phyloP scores from a whole-genome alignment of 208 protist genomes.

The Leishmania guyanensis region DNA sequence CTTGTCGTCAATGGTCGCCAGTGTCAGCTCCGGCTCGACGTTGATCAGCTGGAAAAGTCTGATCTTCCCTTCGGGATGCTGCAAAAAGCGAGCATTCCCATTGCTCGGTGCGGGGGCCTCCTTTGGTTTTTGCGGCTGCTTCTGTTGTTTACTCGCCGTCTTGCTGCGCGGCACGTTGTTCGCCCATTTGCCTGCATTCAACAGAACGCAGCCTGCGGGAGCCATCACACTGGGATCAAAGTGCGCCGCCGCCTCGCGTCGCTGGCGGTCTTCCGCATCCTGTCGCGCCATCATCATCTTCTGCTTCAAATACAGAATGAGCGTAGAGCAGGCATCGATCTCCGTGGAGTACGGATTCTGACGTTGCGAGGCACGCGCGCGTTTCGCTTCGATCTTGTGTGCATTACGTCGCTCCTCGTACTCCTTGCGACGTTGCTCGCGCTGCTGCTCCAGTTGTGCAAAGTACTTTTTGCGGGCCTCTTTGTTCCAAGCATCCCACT shows the following conservation, averaged over 20 bases:
- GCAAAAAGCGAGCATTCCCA: slow-evolving; percentile 38
- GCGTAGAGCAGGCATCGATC: slow-evolving; percentile 51
- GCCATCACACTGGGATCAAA: slow-evolving; percentile 66
- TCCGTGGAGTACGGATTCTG: slow-evolving; percentile 75
- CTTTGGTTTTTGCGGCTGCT: slow-evolving; percentile 28
- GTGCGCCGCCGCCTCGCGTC: slow-evolving; percentile 47
- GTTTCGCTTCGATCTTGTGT: slow-evolving; percentile 58
- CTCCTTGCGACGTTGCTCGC: slow-evolving; percentile 49
- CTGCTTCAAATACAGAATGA: slow-evolving; percentile 70
- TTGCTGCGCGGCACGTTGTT: slow-evolving; percentile 29
- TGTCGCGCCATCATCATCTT: slow-evolving; percentile 63
- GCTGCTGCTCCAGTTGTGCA: slow-evolving; percentile 60
- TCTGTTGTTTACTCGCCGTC: slow-evolving; percentile 39
- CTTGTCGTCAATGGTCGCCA: slow-evolving; percentile 46
- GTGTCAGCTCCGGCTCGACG: slow-evolving; percentile 50
- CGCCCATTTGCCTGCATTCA: slow-evolving; percentile 71
- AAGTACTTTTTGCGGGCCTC: slow-evolving; percentile 64
- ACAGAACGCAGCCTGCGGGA: slow-evolving; percentile 63
- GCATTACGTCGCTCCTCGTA: slow-evolving; percentile 61
- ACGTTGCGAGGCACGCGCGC: slow-evolving; percentile 42
- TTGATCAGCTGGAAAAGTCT: slow-evolving; percentile 60
- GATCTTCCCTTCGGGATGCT: slow-evolving; percentile 75
- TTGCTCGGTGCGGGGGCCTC: slow-evolving; percentile 10
- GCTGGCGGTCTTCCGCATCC: slow-evolving; percentile 59
- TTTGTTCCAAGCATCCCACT: slow-evolving; percentile 72